These are phyloP conservation scores for Mycena pura DNA, from an alignment of 768 basidiomycete genomes.

Conservation along the genomic window DNA sequence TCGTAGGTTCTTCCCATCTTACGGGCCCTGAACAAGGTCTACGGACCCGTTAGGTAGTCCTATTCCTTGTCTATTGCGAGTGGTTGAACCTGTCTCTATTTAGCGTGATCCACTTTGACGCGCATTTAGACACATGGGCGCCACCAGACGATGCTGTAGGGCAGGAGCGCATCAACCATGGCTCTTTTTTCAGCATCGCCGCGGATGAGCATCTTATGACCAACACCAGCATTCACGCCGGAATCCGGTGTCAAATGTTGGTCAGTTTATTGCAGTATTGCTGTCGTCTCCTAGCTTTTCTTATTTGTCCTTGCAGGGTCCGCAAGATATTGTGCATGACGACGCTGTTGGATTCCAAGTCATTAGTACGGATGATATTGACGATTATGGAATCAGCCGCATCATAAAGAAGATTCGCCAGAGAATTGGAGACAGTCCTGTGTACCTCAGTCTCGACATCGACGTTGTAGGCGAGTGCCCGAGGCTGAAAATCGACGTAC, in stretches of 20 bases:
- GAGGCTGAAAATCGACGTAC: not conserved
- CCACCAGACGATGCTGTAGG: slow-evolving; percentile 44
- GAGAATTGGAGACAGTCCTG: slow-evolving; percentile 63
- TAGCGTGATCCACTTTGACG: slow-evolving; percentile 70
- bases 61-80: slow-evolving; percentile 57
- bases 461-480: slow-evolving; percentile 57
- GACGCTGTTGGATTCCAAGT: slow-evolving; percentile 10
- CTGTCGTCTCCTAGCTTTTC: not conserved
- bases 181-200: slow-evolving; percentile 72
- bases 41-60: slow-evolving; percentile 68
- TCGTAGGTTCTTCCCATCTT: slow-evolving; percentile 65
- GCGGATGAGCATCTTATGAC: slow-evolving; percentile 64
- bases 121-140: slow-evolving; percentile 65
- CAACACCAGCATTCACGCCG: slow-evolving; percentile 71
- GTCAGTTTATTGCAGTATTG: not conserved
- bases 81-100: slow-evolving; percentile 51
- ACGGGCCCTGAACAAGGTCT: slow-evolving; percentile 66
- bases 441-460: slow-evolving; percentile 69
- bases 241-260: slow-evolving; percentile 50
- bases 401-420: slow-evolving; percentile 63
- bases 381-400: slow-evolving; percentile 61
- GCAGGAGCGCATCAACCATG: slow-evolving; percentile 65
- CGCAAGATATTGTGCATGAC: not conserved
- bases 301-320: not conserved
- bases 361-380: slow-evolving; percentile 56